These are phyloP conservation scores for Entomortierella lignicola DNA, from an alignment of 192 early-diverging fungal genomes.

Conservation along the genomic window DNA sequence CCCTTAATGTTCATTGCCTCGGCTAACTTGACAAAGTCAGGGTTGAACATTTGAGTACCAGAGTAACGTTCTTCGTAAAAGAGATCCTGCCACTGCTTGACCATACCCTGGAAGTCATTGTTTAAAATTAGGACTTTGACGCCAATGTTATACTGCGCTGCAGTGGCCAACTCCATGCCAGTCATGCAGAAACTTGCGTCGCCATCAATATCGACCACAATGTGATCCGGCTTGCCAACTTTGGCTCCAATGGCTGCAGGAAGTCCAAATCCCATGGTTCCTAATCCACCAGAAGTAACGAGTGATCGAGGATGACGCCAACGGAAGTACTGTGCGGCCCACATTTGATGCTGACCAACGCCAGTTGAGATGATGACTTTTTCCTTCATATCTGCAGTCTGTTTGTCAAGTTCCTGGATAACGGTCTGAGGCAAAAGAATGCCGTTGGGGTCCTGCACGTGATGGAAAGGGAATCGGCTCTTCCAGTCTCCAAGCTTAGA, in stretches of 20 bases:
- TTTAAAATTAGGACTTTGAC: constrained; percentile 97
- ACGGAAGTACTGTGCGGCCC: constrained; percentile 95
- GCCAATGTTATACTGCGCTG: constrained; percentile 96
- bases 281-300: constrained; percentile 96
- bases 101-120: constrained; percentile 99
- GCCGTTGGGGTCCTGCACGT: constrained; percentile 72
- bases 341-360: constrained; percentile 99
- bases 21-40: constrained; percentile 98
- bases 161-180: constrained; percentile 97
- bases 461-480: constrained; percentile 90
- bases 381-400: constrained; percentile 86
- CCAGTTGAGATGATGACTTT: constrained; percentile 96
- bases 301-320: constrained; percentile 91
- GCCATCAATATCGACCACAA: constrained; percentile 98
- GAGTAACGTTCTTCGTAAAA: constrained; percentile 98
- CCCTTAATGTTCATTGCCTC: constrained; percentile 94
- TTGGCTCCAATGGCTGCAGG: constrained; percentile 98
- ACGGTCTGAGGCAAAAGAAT: constrained; percentile 93
- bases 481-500: constrained; percentile 89
- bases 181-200: constrained; percentile 99
- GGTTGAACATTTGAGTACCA: constrained; percentile 94
- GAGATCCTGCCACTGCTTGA: constrained; percentile 93
- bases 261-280: constrained; percentile 99
- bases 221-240: constrained; percentile 91
- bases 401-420: constrained; percentile 91